These are phyloP conservation scores for Moricandia moricandioides DNA, from an alignment of 345 rosid species.

Conservation along the genomic window DNA sequence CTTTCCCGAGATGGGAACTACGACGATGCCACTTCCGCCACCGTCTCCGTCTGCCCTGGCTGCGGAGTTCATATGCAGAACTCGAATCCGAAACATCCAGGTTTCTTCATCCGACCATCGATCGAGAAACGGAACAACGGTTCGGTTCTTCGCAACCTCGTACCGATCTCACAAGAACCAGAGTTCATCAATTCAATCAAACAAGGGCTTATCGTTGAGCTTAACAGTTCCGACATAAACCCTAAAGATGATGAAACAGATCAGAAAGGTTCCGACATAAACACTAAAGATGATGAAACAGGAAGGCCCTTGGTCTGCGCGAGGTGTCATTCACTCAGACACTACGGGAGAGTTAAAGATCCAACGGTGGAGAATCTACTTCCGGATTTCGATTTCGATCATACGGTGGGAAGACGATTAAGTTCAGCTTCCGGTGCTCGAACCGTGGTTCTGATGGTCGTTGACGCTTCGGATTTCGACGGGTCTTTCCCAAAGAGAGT, in stretches of 20 bases:
- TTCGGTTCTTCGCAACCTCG: constrained; percentile 40
- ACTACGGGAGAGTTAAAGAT: constrained; percentile 86
- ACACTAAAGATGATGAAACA: constrained; percentile 31
- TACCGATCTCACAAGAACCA: constrained; percentile 54
- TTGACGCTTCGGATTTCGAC: constrained; percentile 86
- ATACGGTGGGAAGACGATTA: constrained; percentile 73
- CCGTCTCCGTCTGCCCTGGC: constrained; percentile 77
- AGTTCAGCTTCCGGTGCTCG: constrained; percentile 64
- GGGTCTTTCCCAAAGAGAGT: constrained; percentile 85
- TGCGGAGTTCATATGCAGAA: constrained; percentile 91
- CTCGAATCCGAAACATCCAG: constrained; percentile 62
- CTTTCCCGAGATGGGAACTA: constrained; percentile 80
- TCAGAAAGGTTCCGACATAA: constrained; percentile 26
- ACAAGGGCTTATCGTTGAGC: constrained; percentile 49
- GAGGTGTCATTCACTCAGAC: constrained; percentile 86
- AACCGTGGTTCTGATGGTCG: constrained; percentile 77
- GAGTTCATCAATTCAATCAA: constrained; percentile 59
- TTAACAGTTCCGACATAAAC: not conserved
- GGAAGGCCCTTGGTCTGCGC: constrained; percentile 66
- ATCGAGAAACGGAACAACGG: constrained; percentile 31
- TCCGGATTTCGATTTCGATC: constrained; percentile 91
- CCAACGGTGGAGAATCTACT: constrained; percentile 74
- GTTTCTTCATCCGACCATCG: constrained; percentile 67
- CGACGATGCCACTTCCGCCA: constrained; percentile 51
- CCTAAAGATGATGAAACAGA: constrained; percentile 36